Evolutionary conservation across 2,329 filamentous ascomycete genomes (phyloP).

Genomic region (Fonsecaea multimorphosa): DNA sequence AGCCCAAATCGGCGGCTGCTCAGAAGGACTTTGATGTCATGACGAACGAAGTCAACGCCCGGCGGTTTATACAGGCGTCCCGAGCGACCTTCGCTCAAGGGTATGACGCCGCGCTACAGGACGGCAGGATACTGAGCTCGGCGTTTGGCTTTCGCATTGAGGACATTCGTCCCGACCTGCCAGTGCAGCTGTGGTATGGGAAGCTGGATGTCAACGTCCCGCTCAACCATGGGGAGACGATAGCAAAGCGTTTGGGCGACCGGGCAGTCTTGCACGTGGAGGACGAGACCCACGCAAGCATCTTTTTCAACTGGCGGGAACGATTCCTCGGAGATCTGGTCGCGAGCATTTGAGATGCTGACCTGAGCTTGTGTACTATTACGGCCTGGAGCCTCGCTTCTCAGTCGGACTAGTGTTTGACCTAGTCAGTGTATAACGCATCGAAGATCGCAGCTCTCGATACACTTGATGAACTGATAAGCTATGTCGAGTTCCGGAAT

Average conservation of each 20-base stretch:
- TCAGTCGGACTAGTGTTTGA: not conserved
- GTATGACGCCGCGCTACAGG: slow-evolving; percentile 41
- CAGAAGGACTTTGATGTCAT: slow-evolving; percentile 41
- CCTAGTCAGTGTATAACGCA: not conserved
- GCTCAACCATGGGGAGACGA: slow-evolving; percentile 44
- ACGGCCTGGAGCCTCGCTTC: not conserved
- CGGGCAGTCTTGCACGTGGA: slow-evolving; percentile 42
- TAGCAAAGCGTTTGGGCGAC: slow-evolving; percentile 43
- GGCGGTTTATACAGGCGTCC: slow-evolving; percentile 37
- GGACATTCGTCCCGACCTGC: slow-evolving; percentile 46
- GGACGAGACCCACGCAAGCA: slow-evolving; percentile 46
- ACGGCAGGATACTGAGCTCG: slow-evolving; percentile 42
- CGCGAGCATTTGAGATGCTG: slow-evolving; percentile 6
- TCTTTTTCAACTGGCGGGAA: slow-evolving; percentile 16
- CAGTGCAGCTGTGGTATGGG: slow-evolving; percentile 49
- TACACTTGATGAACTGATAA: not conserved
- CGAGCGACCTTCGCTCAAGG: slow-evolving; percentile 44
- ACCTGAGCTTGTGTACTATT: not conserved
- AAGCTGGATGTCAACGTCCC: slow-evolving; percentile 45
- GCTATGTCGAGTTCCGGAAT: not conserved
- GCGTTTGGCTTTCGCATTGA: slow-evolving; percentile 46
- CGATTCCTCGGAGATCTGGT: slow-evolving; percentile 24
- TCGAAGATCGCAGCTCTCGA: not conserved
- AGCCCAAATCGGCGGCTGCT: slow-evolving; percentile 19
- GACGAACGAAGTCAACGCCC: slow-evolving; percentile 37